Percentiles rank a stretch among this genome's conserved stretches.
Evolutionary conservation across 768 basidiomycete species (phyloP).

Genomic region (Glaciozyma antarctica): DNA sequence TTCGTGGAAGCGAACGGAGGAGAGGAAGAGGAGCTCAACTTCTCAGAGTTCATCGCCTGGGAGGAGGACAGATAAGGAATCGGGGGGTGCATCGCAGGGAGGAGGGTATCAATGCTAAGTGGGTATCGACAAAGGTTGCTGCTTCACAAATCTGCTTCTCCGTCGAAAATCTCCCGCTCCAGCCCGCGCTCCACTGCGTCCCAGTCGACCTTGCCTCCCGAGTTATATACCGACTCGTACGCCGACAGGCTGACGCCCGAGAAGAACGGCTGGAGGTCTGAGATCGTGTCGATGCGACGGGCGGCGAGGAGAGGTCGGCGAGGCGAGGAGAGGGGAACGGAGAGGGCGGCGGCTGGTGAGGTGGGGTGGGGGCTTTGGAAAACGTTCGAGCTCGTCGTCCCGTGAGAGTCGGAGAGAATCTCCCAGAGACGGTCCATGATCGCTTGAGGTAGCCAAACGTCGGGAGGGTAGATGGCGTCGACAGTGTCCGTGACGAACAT

Average conservation of each 20-base stretch:
- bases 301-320: slow-evolving; percentile 64
- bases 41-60: too few species aligned
- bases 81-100: too few species aligned
- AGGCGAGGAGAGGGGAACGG: not conserved
- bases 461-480: slow-evolving; percentile 81
- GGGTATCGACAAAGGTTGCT: too few species aligned
- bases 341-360: not conserved
- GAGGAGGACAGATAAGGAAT: too few species aligned
- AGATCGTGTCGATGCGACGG: slow-evolving; percentile 9
- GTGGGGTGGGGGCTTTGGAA: not conserved
- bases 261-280: slow-evolving; percentile 76
- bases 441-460: slow-evolving; percentile 71
- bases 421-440: slow-evolving; percentile 87
- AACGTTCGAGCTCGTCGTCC: not conserved
- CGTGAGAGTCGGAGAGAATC: slow-evolving; percentile 39
- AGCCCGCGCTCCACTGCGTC: slow-evolving; percentile 72
- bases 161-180: slow-evolving; percentile 81
- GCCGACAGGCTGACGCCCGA: slow-evolving; percentile 75
- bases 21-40: too few species aligned
- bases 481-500: slow-evolving; percentile 96
- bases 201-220: slow-evolving; percentile 77
- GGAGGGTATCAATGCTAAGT: too few species aligned
- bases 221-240: slow-evolving; percentile 82
- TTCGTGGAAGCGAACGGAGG: too few species aligned
- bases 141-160: slow-evolving; percentile 6